Percentiles rank a stretch among this genome's conserved stretches.
Conservation (phyloP, 140 eudicot species). For the Stevia rebaudiana region DNA sequence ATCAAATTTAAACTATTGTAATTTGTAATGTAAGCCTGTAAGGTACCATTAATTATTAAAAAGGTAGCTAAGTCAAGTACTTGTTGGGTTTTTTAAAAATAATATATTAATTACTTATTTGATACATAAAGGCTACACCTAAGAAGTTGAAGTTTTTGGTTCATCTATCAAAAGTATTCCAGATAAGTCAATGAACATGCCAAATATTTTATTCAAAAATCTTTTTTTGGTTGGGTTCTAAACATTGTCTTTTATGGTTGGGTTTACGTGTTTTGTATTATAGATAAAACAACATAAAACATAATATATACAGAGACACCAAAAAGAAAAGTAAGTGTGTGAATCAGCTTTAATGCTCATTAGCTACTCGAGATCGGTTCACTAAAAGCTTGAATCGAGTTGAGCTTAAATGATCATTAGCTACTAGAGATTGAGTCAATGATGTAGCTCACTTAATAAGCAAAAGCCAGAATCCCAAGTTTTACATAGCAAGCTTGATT, state of each 20-base stretch:
- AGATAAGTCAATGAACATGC: constrained; percentile 7
- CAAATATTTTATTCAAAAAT: background rate
- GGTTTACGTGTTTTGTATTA: background rate
- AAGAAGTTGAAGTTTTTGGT: background rate
- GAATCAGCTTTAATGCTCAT: too few relatives aligned
- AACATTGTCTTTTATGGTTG: background rate
- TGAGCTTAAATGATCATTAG: too few relatives aligned
- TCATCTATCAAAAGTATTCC: background rate
- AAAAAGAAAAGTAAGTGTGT: too few relatives aligned
- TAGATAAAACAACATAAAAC: background rate
- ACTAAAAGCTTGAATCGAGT: too few relatives aligned
- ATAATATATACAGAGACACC: too few relatives aligned
- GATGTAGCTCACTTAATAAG: too few relatives aligned
- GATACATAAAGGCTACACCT: background rate
- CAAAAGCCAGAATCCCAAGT: too few relatives aligned
- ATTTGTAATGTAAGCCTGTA: too few relatives aligned
- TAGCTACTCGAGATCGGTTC: too few relatives aligned
- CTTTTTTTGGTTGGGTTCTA: background rate
- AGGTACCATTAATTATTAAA: background rate
- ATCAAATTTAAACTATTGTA: background rate
- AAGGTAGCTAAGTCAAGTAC: background rate
- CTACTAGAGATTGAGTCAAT: too few relatives aligned
- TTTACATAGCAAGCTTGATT: too few relatives aligned
- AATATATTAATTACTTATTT: background rate
- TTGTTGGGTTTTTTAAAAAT: background rate